These are phyloP conservation scores for Ophiostoma sp. DNA, from an alignment of 2,329 filamentous ascomycete species.

Conservation along the genomic window DNA sequence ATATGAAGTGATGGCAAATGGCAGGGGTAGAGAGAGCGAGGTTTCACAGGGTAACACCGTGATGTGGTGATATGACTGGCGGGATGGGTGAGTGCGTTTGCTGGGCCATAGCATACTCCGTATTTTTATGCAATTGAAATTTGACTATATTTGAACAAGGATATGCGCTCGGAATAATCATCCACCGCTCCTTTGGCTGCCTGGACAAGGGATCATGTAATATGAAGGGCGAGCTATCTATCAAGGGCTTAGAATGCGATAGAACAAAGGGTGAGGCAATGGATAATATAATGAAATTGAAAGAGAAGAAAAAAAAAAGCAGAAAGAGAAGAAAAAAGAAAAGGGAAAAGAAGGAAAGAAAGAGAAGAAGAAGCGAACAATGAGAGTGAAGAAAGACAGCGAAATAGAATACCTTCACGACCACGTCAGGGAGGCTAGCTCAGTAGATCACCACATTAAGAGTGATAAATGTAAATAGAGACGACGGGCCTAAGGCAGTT, in stretches of 20 bases:
- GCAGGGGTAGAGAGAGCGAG: neutral
- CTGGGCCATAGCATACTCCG: neutral
- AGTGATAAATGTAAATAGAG: conserved; percentile 2
- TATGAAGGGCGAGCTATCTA: neutral
- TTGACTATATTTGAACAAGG: too few species aligned
- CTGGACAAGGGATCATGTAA: neutral
- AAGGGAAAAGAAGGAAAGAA: neutral
- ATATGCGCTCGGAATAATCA: too few species aligned
- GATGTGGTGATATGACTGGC: neutral
- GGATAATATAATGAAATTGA: neutral
- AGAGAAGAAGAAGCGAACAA: too few species aligned
- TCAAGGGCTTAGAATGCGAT: neutral
- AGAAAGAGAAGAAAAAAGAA: neutral
- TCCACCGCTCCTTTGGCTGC: neutral
- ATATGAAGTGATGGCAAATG: neutral
- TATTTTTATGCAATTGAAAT: neutral
- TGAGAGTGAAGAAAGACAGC: neutral
- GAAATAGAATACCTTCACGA: neutral
- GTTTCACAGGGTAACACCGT: conserved; percentile 8
- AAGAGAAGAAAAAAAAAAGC: neutral
- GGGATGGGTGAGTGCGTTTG: neutral
- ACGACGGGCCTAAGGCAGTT: neutral
- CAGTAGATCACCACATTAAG: neutral
- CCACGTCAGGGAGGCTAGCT: conserved; percentile 4
- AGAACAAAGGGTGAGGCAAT: neutral